These are phyloP conservation scores for Trichothecium roseum DNA, from an alignment of 2,329 filamentous ascomycete species.

Conservation along the genomic window DNA sequence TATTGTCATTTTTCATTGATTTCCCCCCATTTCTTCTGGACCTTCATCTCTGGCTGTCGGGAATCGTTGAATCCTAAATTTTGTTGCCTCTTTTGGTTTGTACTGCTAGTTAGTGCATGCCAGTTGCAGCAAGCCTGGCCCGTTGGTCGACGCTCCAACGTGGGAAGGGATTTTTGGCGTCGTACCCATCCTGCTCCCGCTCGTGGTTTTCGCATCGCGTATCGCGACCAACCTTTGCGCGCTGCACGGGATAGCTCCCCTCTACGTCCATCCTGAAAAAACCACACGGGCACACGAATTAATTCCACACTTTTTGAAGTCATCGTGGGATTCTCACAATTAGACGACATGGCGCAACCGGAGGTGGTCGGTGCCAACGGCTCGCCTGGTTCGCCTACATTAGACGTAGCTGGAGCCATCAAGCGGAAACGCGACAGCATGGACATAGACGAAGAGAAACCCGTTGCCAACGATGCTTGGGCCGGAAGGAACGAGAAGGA, in stretches of 20 bases:
- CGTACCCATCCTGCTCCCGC: slow-evolving; percentile 25
- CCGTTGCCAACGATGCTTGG: slow-evolving; percentile 9
- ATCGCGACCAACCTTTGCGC: slow-evolving; percentile 21
- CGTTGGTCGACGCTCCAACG: slow-evolving; percentile 9
- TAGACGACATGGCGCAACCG: slow-evolving; percentile 29
- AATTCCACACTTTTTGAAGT: background rate
- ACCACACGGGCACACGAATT: background rate
- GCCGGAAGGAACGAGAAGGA: slow-evolving; percentile 19
- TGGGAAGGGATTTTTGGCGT: slow-evolving; percentile 27
- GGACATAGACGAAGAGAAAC: slow-evolving; percentile 24
- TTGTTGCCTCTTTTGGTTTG: too few relatives aligned
- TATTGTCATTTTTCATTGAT: too few relatives aligned
- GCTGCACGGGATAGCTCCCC: too few relatives aligned
- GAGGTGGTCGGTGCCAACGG: slow-evolving; percentile 29
- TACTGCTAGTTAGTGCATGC: too few relatives aligned
- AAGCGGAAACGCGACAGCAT: slow-evolving; percentile 51
- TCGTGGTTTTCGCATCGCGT: slow-evolving; percentile 20
- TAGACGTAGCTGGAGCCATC: slow-evolving; percentile 22
- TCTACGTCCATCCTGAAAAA: background rate
- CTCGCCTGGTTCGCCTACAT: slow-evolving; percentile 21
- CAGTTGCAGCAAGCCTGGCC: too few relatives aligned
- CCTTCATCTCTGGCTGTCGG: too few relatives aligned
- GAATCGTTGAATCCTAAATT: too few relatives aligned
- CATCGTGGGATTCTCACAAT: too few relatives aligned
- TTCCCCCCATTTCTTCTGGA: too few relatives aligned